phyloP scores from a whole-genome alignment of 139 green algal species.

The Chlamydomonas sphaeroides region DNA sequence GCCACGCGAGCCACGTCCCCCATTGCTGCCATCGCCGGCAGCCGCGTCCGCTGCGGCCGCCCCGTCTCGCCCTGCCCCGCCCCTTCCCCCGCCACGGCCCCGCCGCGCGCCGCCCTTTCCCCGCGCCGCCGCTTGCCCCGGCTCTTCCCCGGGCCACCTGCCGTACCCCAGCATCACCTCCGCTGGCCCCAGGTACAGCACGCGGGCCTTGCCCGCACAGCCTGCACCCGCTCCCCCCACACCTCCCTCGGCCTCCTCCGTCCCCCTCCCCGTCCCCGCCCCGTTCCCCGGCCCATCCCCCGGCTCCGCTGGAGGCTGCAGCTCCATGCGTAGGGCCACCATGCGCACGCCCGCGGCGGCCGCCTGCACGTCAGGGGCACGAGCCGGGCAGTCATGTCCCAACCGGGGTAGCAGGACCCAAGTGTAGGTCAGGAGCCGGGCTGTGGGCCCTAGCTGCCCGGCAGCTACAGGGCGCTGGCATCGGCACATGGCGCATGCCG shows the following conservation, averaged over 20 bases:
- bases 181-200: slow-evolving; percentile 15
- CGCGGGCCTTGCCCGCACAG: background rate
- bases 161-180: slow-evolving; percentile 28
- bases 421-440: no score
- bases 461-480: no score
- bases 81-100: background rate
- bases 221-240: background rate
- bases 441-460: no score
- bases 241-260: background rate
- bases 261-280: background rate
- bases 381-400: no score
- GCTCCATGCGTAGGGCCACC: slow-evolving; percentile 42
- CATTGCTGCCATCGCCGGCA: background rate
- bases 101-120: background rate
- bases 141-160: background rate
- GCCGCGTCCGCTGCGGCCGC: no score
- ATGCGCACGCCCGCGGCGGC: slow-evolving; percentile 51
- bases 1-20: no score
- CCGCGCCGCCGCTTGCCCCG: background rate
- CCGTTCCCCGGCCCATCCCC: background rate
- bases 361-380: no score
- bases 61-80: background rate
- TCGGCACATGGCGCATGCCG: no score
- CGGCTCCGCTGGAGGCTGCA: background rate
- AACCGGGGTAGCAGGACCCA: no score